These are phyloP conservation scores for Pichia sp. DNA, from an alignment of 1,139 yeast species.

Conservation along the genomic window DNA sequence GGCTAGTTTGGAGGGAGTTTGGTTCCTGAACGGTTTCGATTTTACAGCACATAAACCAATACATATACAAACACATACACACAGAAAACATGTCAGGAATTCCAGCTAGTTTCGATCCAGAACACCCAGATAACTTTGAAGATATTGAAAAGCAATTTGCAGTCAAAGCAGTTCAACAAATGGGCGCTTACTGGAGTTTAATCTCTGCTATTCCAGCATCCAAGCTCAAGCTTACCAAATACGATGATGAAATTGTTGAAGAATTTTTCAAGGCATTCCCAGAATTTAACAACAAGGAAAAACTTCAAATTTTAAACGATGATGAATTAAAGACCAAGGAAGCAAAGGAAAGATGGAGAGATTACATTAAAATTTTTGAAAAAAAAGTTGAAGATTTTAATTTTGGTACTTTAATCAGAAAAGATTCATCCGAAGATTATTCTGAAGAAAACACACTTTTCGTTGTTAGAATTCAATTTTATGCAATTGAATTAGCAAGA, in stretches of 20 bases:
- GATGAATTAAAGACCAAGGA: constrained; percentile 71
- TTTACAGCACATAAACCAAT: no score
- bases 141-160: constrained; percentile 94
- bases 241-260: constrained; percentile 77
- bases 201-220: constrained; percentile 73
- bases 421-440: constrained; percentile 65
- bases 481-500: constrained; percentile 92
- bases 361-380: constrained; percentile 76
- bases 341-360: constrained; percentile 91
- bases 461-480: constrained; percentile 87
- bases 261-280: constrained; percentile 73
- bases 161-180: constrained; percentile 93
- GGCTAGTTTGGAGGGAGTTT: no score
- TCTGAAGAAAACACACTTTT: constrained; percentile 80
- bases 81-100: constrained; percentile 16
- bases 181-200: constrained; percentile 88
- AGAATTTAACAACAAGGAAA: constrained; percentile 60
- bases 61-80: neutral
- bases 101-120: constrained; percentile 37
- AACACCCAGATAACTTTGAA: constrained; percentile 53
- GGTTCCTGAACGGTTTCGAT: no score
- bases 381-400: constrained; percentile 78
- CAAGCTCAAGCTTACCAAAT: constrained; percentile 65
- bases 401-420: constrained; percentile 88
- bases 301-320: constrained; percentile 58